These are phyloP conservation scores for Yamadazyma friedrichii DNA, from an alignment of 1,139 yeast genomes.

Conservation along the genomic window DNA sequence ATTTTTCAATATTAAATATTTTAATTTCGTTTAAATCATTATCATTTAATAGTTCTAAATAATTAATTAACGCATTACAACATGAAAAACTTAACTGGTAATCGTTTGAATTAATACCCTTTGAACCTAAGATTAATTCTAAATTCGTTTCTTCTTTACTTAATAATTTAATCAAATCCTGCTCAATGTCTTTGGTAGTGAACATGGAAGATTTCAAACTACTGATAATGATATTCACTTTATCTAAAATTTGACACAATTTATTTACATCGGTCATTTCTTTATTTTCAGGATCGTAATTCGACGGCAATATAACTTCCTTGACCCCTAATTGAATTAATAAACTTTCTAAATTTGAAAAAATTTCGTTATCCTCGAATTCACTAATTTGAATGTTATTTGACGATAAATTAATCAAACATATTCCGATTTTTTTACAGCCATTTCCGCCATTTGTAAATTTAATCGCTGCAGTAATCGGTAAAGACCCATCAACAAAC, in stretches of 20 bases:
- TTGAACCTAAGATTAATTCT: conserved; percentile 59
- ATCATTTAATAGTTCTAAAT: conserved; percentile 61
- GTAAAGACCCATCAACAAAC: conserved; percentile 56
- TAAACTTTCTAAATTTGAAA: conserved; percentile 80
- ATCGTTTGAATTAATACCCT: conserved; percentile 45
- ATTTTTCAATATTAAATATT: conserved; percentile 57
- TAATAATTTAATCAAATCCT: conserved; percentile 66
- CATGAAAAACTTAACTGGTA: conserved; percentile 38
- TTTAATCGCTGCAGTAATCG: conserved; percentile 76
- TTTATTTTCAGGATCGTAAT: conserved; percentile 32
- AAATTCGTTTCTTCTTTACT: conserved; percentile 35
- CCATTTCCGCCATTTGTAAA: conserved; percentile 39
- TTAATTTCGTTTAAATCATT: conserved; percentile 28
- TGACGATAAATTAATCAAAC: conserved; percentile 74
- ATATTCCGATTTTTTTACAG: conserved; percentile 64
- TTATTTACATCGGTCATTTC: conserved; percentile 39
- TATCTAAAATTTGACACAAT: conserved; percentile 62
- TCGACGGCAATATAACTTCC: conserved; percentile 68
- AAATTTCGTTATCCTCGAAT: conserved; percentile 83
- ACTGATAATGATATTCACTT: conserved; percentile 69
- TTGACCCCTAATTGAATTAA: conserved; percentile 86
- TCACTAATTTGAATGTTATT: conserved; percentile 70
- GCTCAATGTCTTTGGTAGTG: conserved; percentile 62
- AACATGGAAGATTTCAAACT: conserved; percentile 58
- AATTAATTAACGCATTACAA: conserved; percentile 63